phyloP scores from a whole-genome alignment of 2,329 filamentous ascomycete genomes.

The Aspergillus aculeatus region DNA sequence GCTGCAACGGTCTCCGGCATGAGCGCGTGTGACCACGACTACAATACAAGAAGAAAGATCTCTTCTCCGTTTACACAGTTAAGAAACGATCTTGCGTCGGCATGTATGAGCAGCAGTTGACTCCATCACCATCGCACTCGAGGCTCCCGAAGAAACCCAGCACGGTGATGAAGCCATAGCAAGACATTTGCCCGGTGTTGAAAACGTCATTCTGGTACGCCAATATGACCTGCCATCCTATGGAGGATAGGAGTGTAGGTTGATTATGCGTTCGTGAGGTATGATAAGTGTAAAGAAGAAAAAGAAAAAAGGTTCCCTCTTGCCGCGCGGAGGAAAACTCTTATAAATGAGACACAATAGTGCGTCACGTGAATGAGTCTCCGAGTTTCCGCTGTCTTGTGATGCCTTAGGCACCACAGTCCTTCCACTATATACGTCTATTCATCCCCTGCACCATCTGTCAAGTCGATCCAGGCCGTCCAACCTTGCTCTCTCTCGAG shows the following conservation, averaged over 20 bases:
- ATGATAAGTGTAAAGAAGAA: constrained; percentile 41
- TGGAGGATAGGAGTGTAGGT: constrained; percentile 44
- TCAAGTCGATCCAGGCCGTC: neutral
- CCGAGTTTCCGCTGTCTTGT: neutral
- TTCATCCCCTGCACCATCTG: neutral
- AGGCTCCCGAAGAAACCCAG: constrained; percentile 26
- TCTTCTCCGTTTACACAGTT: neutral
- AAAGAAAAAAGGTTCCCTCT: constrained; percentile 9
- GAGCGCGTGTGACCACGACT: neutral
- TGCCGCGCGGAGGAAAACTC: constrained; percentile 14
- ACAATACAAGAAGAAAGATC: neutral
- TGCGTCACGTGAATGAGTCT: constrained; percentile 9
- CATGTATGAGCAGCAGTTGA: constrained; percentile 43
- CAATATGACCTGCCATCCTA: constrained; percentile 51
- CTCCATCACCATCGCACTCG: constrained; percentile 34
- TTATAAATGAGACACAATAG: constrained; percentile 4
- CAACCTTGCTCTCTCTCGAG: neutral
- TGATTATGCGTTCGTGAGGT: constrained; percentile 50
- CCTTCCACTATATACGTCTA: neutral
- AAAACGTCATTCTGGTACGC: constrained; percentile 43
- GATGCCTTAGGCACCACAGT: constrained; percentile 5
- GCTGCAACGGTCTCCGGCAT: neutral
- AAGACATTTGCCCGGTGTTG: constrained; percentile 19
- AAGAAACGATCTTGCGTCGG: neutral
- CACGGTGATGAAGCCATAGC: constrained; percentile 34